phyloP scores from a whole-genome alignment of 768 basidiomycete species.

The Multifurca ochricompacta region DNA sequence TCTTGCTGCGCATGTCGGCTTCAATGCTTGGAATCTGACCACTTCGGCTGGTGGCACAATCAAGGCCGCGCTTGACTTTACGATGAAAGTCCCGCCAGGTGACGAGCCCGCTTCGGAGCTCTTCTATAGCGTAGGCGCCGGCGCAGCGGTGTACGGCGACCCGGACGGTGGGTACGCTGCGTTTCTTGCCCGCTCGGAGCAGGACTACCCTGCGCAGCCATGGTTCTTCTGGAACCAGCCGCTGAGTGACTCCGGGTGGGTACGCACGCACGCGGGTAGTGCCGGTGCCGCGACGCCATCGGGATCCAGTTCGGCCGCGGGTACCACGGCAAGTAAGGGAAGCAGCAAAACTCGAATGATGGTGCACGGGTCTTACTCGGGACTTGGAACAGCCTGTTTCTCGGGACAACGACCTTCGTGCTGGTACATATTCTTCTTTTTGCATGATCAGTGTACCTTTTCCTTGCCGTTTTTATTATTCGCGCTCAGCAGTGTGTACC shows the following conservation, averaged over 20 bases:
- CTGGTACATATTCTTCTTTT: neutral
- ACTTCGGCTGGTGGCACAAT: constrained; percentile 25
- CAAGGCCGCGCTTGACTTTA: constrained; percentile 27
- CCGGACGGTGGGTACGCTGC: constrained; percentile 25
- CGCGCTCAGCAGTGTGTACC: neutral
- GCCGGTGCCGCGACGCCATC: neutral
- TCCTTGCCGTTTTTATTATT: neutral
- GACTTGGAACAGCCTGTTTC: neutral
- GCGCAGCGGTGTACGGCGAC: constrained; percentile 27
- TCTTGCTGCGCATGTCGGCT: constrained; percentile 24
- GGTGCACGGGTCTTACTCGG: neutral
- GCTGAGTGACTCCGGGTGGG: constrained; percentile 11
- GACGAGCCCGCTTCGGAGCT: constrained; percentile 21
- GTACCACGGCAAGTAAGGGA: neutral
- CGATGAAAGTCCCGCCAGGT: constrained; percentile 24
- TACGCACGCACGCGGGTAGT: neutral
- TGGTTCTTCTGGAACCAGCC: constrained; percentile 22
- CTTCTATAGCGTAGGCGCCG: constrained; percentile 24
- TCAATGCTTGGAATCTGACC: constrained; percentile 24
- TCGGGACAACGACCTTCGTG: neutral
- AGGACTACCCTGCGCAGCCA: constrained; percentile 8
- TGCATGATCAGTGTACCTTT: neutral
- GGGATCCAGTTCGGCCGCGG: neutral
- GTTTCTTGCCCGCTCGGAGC: constrained; percentile 20
- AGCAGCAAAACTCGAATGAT: neutral